phyloP scores from a whole-genome alignment of 2,329 filamentous ascomycete species.

The Trichoderma simmonsii region DNA sequence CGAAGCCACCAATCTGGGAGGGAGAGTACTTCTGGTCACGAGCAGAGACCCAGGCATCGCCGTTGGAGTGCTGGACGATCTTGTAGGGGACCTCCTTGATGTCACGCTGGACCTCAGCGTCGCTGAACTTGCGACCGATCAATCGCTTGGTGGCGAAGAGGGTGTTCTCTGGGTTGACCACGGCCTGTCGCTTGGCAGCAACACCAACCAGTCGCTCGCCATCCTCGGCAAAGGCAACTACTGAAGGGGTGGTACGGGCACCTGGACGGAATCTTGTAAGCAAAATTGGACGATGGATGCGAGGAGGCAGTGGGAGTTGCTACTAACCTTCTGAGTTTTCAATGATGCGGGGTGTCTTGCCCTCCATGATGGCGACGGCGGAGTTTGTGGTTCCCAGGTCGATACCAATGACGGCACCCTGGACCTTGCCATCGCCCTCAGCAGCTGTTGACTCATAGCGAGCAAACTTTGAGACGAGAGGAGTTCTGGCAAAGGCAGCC shows the following conservation, averaged over 20 bases:
- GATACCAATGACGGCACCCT: constrained; percentile 96
- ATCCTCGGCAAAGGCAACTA: constrained; percentile 92
- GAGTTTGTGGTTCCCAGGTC: constrained; percentile 98
- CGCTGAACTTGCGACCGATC: constrained; percentile 95
- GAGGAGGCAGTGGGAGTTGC: neutral
- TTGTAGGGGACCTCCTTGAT: constrained; percentile 98
- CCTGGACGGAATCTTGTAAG: constrained; percentile 23
- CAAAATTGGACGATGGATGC: neutral
- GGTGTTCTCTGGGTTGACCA: constrained; percentile 98
- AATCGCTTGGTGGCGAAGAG: constrained; percentile 98
- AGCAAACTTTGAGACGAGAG: constrained; percentile 69
- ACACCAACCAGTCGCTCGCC: constrained; percentile 96
- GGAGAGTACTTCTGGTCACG: constrained; percentile 95
- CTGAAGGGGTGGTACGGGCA: constrained; percentile 59
- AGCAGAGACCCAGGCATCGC: constrained; percentile 92
- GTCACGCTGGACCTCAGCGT: constrained; percentile 90
- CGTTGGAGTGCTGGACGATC: constrained; percentile 95
- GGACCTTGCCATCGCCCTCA: constrained; percentile 67
- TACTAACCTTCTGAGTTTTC: constrained; percentile 87
- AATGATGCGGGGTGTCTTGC: constrained; percentile 91
- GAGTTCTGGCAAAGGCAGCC: constrained; percentile 64
- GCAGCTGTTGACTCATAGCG: constrained; percentile 67
- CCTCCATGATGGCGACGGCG: constrained; percentile 96
- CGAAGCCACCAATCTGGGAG: constrained; percentile 95
- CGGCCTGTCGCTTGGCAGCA: constrained; percentile 94